Evolutionary conservation across 2,329 filamentous ascomycete genomes (phyloP), one percentile per base, ranked within the genome.

Genomic region (Metarhizium sp.): DNA sequence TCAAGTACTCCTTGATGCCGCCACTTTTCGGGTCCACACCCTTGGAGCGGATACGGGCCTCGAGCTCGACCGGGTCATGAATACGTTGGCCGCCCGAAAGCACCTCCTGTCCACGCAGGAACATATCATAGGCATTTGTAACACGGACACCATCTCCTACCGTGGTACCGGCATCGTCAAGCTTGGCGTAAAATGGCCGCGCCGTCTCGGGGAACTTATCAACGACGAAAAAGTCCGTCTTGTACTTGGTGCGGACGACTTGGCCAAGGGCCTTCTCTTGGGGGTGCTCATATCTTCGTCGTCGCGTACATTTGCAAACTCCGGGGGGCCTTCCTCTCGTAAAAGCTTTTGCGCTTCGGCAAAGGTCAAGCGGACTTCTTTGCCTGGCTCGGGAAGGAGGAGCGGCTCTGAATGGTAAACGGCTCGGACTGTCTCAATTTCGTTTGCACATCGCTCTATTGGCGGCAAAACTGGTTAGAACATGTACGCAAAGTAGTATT

Each of bases 181-280:
- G 7, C 42, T 45, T 91, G 60, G 92, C 90, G 73, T 96, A 96
- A 73, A 95, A 58, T 8, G 56, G 56, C n/a, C 56, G 40, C 13
- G 56, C 54, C 13, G 38, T 50, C 25, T 94, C 85, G 48, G 94
- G 94, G 79, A 96, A 99, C 74, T 97, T 94, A 78, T 97, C 92
- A 59, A 99, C 81, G 25, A 95, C 86, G 75, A 96, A 97, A 76
- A 97, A 97, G 75, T 99, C 94, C 58, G 91, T 94, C 68, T 87
- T 82, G 79, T 87, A 96, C 75, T 96, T 96, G 64, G 89, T 80
- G 56, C 89, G 86, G 61, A 97, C 84, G 50, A 97, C 79, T 30
- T 84, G 85, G 56, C 94, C 94, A 8, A 97, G 85, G n/a, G 87
- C 88, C 74, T 92, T 92, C 71, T 94, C 89, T 67, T 92, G 86